A percentile compares a stretch with the other conserved stretches of the same genome.
These are phyloP conservation scores for Candida chauliodis DNA, from an alignment of 805 yeast genomes.

Conservation along the genomic window DNA sequence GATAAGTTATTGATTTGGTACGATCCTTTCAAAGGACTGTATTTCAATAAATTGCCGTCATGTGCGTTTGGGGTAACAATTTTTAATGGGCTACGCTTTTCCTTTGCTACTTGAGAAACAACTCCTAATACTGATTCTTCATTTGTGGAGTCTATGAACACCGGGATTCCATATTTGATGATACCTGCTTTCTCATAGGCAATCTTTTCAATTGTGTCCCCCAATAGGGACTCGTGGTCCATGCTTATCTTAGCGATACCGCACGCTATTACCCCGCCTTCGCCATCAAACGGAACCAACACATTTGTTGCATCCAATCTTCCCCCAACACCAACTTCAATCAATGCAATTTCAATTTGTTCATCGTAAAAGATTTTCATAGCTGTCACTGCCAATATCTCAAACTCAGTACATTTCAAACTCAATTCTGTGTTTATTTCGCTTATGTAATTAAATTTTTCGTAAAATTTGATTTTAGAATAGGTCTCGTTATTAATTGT, in stretches of 20 bases:
- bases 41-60: slow-evolving; percentile 7
- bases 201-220: slow-evolving; percentile 59
- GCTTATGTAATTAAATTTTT: slow-evolving; percentile 30
- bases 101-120: slow-evolving; percentile 35
- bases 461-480: slow-evolving; percentile 39
- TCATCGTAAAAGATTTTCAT: slow-evolving; percentile 63
- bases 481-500: slow-evolving; percentile 61
- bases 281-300: slow-evolving; percentile 24
- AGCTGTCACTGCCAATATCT: slow-evolving; percentile 80
- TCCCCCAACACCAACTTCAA: slow-evolving; percentile 97
- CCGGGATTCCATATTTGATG: slow-evolving; percentile 55
- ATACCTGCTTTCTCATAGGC: slow-evolving; percentile 88
- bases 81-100: slow-evolving; percentile 23
- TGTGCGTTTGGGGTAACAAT: slow-evolving; percentile 17
- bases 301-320: slow-evolving; percentile 86
- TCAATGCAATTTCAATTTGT: slow-evolving; percentile 66
- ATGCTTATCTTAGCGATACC: slow-evolving; percentile 83
- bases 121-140: slow-evolving; percentile 45
- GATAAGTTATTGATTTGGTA: slow-evolving; percentile 72
- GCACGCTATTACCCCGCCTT: slow-evolving; percentile 45
- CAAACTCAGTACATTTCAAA: slow-evolving; percentile 84
- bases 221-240: slow-evolving; percentile 80
- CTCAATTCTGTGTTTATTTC: slow-evolving; percentile 13
- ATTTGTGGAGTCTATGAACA: slow-evolving; percentile 73
- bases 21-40: slow-evolving; percentile 62